These are phyloP conservation scores for Volvox africanus DNA, from an alignment of 139 green algal species.

Conservation along the genomic window DNA sequence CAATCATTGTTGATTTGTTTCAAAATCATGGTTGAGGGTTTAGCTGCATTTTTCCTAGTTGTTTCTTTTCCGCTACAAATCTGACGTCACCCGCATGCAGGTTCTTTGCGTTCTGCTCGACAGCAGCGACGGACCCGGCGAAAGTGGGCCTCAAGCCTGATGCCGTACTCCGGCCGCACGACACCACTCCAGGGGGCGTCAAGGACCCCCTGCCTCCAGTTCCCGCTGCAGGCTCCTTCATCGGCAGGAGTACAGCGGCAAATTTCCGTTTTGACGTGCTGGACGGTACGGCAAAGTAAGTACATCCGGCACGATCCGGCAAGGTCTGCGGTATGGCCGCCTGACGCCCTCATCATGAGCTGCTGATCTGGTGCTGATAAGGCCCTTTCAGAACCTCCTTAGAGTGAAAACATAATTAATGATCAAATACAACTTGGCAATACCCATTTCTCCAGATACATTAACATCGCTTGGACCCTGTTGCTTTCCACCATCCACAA, in stretches of 20 bases:
- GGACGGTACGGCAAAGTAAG: not conserved
- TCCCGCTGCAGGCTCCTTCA: slow-evolving; percentile 3
- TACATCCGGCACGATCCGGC: not conserved
- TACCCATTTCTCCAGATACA: no score
- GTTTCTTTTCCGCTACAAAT: no score
- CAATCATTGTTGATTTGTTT: no score
- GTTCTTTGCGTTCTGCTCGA: slow-evolving; percentile 44
- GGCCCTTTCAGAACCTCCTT: not conserved
- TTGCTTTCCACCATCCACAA: no score
- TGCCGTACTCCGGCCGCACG: slow-evolving; percentile 20
- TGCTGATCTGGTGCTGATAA: not conserved
- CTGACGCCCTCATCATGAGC: not conserved
- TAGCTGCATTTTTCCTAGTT: no score
- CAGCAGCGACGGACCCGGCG: not conserved
- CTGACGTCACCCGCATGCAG: no score
- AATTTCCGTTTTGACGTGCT: slow-evolving; percentile 33
- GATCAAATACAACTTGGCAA: no score
- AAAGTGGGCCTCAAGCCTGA: slow-evolving; percentile 5
- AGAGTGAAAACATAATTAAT: no score
- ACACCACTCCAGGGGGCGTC: not conserved
- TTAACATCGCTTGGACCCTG: no score
- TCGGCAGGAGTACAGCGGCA: not conserved
- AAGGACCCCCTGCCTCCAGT: not conserved
- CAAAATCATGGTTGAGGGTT: no score
- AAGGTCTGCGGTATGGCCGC: no score